Evolutionary conservation across 1,139 yeast genomes (phyloP).

Genomic region (Taphrina wiesneri): DNA sequence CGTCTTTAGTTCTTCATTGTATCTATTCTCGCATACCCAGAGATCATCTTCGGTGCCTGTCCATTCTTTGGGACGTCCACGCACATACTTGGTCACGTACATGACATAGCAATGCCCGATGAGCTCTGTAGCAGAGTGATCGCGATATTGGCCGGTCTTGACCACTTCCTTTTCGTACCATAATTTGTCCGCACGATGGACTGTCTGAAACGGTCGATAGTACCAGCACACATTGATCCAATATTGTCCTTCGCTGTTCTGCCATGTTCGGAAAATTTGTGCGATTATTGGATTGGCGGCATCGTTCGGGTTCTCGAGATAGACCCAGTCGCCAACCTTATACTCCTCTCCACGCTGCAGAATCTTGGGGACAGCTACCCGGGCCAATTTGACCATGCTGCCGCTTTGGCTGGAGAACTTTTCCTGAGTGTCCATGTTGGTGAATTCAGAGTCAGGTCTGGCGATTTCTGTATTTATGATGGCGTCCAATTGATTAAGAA

Average conservation of each 20-base stretch:
- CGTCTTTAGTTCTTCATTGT: constrained; percentile 83
- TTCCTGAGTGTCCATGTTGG: constrained; percentile 2
- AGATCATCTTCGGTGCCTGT: constrained; percentile 66
- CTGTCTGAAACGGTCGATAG: constrained; percentile 95
- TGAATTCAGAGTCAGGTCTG: constrained; percentile 59
- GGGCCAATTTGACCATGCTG: constrained; percentile 52
- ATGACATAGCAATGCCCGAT: constrained; percentile 93
- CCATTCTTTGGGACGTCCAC: constrained; percentile 73
- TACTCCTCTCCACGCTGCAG: constrained; percentile 71
- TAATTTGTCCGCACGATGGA: constrained; percentile 82
- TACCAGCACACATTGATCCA: constrained; percentile 98
- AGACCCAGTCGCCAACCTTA: constrained; percentile 93
- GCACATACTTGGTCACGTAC: constrained; percentile 88
- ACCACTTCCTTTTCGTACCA: constrained; percentile 93
- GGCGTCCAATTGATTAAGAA: constrained; percentile 63
- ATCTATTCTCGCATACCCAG: constrained; percentile 91
- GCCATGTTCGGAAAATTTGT: constrained; percentile 91
- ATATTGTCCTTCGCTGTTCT: constrained; percentile 70
- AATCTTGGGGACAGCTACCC: constrained; percentile 75
- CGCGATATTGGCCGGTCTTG: constrained; percentile 95
- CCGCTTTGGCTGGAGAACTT: constrained; percentile 42
- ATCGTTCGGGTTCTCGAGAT: constrained; percentile 82
- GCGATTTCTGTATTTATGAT: constrained; percentile 69
- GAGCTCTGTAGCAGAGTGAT: constrained; percentile 83
- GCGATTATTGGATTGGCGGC: constrained; percentile 87